phyloP scores from a whole-genome alignment of 23 red algal species.

The Chondrus crispus region DNA sequence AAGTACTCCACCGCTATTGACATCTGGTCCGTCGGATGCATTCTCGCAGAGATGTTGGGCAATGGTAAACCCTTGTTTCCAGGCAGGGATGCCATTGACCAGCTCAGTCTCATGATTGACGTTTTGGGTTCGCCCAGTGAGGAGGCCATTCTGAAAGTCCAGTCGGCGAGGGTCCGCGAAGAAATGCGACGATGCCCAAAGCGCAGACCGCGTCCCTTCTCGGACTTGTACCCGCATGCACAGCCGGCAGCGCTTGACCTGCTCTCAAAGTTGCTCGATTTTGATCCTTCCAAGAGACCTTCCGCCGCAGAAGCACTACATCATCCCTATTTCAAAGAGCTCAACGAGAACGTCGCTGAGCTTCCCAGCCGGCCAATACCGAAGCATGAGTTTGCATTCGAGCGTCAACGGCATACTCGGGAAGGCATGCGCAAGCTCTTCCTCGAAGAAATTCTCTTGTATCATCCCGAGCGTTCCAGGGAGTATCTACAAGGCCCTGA shows the following conservation, averaged over 20 bases:
- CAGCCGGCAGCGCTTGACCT: conserved; percentile 64
- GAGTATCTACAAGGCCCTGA: conserved; percentile 22
- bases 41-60: conserved; percentile 93
- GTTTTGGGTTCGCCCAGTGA: conserved; percentile 73
- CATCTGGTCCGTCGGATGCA: conserved; percentile 97
- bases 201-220: conserved; percentile 55
- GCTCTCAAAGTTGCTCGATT: conserved; percentile 80
- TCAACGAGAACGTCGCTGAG: conserved; percentile 41
- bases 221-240: conserved; percentile 75
- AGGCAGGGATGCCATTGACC: conserved; percentile 78
- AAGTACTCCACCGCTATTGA: conserved; percentile 96
- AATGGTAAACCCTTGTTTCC: conserved; percentile 91
- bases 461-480: conserved; percentile 75
- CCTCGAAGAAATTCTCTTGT: conserved; percentile 87
- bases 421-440: conserved; percentile 81
- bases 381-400: conserved; percentile 82
- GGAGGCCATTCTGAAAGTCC: conserved; percentile 81
- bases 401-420: conserved; percentile 56
- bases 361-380: conserved; percentile 57
- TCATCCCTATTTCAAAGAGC: conserved; percentile 87
- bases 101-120: conserved; percentile 79
- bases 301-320: conserved; percentile 82
- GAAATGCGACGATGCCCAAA: conserved; percentile 65
- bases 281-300: conserved; percentile 81
- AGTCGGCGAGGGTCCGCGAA: conserved; percentile 28